Percentiles rank a stretch among this genome's conserved stretches.
These are phyloP conservation scores for Diaporthe helianthi DNA, from an alignment of 2,329 filamentous ascomycete species.

Conservation along the genomic window DNA sequence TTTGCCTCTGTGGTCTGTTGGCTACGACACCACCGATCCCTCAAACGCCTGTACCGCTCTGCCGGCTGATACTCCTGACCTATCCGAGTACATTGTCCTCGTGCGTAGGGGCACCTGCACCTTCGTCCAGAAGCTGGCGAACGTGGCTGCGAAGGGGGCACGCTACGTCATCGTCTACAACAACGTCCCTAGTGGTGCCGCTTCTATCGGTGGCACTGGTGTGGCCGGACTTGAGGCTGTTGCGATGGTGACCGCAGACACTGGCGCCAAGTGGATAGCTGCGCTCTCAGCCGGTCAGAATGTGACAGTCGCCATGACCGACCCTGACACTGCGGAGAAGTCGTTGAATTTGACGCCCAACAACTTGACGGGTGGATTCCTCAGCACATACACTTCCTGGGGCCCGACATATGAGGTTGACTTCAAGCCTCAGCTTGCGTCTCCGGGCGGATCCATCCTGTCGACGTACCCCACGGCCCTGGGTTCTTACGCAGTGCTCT, in stretches of 20 bases:
- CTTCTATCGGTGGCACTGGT: slow-evolving; percentile 43
- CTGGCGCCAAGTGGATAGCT: slow-evolving; percentile 53
- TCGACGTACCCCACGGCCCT: slow-evolving; percentile 55
- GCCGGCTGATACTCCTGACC: slow-evolving; percentile 61
- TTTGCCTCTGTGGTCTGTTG: slow-evolving; percentile 58
- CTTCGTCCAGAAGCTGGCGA: slow-evolving; percentile 60
- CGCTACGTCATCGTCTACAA: slow-evolving; percentile 70
- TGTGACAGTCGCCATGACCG: slow-evolving; percentile 53
- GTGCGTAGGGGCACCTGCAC: slow-evolving; percentile 65
- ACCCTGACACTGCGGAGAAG: slow-evolving; percentile 46
- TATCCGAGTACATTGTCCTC: slow-evolving; percentile 64
- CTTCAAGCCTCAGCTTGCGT: slow-evolving; percentile 55
- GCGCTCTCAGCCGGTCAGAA: slow-evolving; percentile 51
- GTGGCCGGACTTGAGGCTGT: slow-evolving; percentile 46
- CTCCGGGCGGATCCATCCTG: slow-evolving; percentile 58
- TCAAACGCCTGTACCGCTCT: slow-evolving; percentile 60
- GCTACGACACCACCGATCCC: slow-evolving; percentile 54
- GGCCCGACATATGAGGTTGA: slow-evolving; percentile 55
- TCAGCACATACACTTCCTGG: slow-evolving; percentile 51
- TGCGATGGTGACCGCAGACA: slow-evolving; percentile 50
- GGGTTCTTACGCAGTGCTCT: slow-evolving; percentile 55
- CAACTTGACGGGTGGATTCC: slow-evolving; percentile 53
- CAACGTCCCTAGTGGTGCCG: slow-evolving; percentile 49
- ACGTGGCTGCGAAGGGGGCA: slow-evolving; percentile 61
- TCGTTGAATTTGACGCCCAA: slow-evolving; percentile 49